phyloP scores from a whole-genome alignment of 495 filamentous ascomycete genomes.

The Margaritispora aquatica region DNA sequence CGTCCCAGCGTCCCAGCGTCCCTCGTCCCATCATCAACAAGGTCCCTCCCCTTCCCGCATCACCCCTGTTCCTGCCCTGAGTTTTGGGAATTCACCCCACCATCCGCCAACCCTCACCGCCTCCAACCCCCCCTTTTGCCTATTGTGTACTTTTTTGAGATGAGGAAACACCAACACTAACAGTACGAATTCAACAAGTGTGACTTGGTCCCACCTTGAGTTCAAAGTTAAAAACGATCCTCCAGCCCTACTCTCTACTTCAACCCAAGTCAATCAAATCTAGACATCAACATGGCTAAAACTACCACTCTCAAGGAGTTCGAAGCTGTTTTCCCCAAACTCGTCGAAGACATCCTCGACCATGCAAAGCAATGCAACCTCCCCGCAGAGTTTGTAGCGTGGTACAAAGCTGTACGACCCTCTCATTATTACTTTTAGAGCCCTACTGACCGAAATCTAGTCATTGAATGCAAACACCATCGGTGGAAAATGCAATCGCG shows the following conservation, averaged over 20 bases:
- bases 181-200: too few relatives aligned
- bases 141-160: not conserved
- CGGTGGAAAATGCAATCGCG: constrained; percentile 97
- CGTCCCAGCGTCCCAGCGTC: too few relatives aligned
- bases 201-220: too few relatives aligned
- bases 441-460: constrained; percentile 37
- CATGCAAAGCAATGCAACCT: constrained; percentile 74
- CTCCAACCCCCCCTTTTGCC: not conserved
- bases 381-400: constrained; percentile 74
- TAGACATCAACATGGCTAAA: constrained; percentile 43
- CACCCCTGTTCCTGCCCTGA: not conserved
- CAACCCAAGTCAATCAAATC: not conserved
- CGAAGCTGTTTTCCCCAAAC: constrained; percentile 76
- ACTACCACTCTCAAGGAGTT: constrained; percentile 74
- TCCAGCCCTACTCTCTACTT: not conserved
- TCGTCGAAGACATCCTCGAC: constrained; percentile 68
- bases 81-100: not conserved
- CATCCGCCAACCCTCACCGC: not conserved
- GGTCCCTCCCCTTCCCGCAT: not conserved
- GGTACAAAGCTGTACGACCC: constrained; percentile 70
- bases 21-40: too few relatives aligned
- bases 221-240: not conserved
- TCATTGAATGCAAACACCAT: constrained; percentile 75
- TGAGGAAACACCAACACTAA: not conserved
- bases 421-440: constrained; percentile 2